Conservation (phyloP, 139 green algal genomes). For the Volvox africanus region DNA sequence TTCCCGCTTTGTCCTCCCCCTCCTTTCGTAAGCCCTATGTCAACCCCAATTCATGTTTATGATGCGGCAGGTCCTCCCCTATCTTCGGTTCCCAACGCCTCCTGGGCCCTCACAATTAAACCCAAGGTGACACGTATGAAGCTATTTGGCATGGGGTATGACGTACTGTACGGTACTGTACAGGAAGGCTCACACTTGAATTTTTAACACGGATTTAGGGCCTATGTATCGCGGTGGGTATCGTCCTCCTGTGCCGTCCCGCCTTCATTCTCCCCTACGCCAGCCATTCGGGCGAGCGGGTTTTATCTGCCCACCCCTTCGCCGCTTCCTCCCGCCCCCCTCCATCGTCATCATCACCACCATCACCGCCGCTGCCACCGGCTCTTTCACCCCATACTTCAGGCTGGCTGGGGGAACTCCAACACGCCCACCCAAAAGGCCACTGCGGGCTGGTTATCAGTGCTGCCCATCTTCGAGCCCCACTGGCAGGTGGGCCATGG, state of each 20-base stretch:
- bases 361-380: not conserved
- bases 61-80: constrained; percentile 33
- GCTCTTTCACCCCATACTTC: not conserved
- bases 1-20: too few species aligned
- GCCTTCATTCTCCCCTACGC: too few species aligned
- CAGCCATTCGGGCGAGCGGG: too few species aligned
- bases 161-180: too few species aligned
- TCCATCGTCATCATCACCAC: not conserved
- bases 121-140: constrained; percentile 27
- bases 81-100: constrained; percentile 42
- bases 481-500: constrained; percentile 90
- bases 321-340: not conserved
- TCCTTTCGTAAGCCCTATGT: too few species aligned
- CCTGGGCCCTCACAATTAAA: constrained; percentile 52
- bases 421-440: constrained; percentile 65
- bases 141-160: not conserved
- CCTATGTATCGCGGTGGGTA: too few species aligned
- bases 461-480: constrained; percentile 96
- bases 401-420: constrained; percentile 85
- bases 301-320: too few species aligned
- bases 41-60: too few species aligned
- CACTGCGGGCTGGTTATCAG: constrained; percentile 94
- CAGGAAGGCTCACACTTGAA: too few species aligned
- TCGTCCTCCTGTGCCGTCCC: too few species aligned
- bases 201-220: too few species aligned